Conservation (phyloP, 345 rosid species). For the Euphorbia peplus region DNA sequence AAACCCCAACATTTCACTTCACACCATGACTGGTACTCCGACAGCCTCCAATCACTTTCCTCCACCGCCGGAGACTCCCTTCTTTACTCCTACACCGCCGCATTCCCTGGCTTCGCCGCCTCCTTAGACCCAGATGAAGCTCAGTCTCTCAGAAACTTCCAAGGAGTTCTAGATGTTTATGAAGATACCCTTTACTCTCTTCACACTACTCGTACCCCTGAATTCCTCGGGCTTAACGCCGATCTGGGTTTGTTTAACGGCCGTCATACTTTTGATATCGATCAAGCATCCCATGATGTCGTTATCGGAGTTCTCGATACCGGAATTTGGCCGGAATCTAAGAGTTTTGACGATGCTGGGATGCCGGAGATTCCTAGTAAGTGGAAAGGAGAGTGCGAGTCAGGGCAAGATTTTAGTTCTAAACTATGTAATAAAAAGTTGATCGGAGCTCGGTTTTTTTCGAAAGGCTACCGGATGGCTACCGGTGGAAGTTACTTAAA, state of each 20-base stretch:
- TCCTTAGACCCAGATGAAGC: conserved; percentile 53
- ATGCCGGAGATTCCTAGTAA: conserved; percentile 64
- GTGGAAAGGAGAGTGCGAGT: conserved; percentile 76
- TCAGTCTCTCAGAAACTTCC: conserved; percentile 41
- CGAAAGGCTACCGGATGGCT: conserved; percentile 68
- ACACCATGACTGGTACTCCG: conserved; percentile 69
- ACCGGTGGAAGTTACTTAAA: conserved; percentile 39
- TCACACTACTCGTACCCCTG: conserved; percentile 79
- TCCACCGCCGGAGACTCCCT: conserved; percentile 40
- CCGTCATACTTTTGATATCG: conserved; percentile 29
- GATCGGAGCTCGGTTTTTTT: conserved; percentile 74
- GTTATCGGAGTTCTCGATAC: conserved; percentile 81
- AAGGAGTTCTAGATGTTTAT: conserved; percentile 58
- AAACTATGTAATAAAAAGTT: conserved; percentile 71
- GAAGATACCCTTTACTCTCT: conserved; percentile 70
- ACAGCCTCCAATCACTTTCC: conserved; percentile 51
- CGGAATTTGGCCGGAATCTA: conserved; percentile 88
- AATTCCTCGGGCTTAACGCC: conserved; percentile 64
- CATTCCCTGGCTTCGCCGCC: conserved; percentile 74
- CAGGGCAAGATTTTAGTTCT: conserved; percentile 60
- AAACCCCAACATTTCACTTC: conserved; percentile 53
- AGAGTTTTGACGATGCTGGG: conserved; percentile 54
- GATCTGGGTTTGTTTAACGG: conserved; percentile 37
- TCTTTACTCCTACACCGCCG: conserved; percentile 58
- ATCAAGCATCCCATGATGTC: conserved; percentile 45